phyloP scores from a whole-genome alignment of 108 stramenopile genomes.

The Parmales sp. region DNA sequence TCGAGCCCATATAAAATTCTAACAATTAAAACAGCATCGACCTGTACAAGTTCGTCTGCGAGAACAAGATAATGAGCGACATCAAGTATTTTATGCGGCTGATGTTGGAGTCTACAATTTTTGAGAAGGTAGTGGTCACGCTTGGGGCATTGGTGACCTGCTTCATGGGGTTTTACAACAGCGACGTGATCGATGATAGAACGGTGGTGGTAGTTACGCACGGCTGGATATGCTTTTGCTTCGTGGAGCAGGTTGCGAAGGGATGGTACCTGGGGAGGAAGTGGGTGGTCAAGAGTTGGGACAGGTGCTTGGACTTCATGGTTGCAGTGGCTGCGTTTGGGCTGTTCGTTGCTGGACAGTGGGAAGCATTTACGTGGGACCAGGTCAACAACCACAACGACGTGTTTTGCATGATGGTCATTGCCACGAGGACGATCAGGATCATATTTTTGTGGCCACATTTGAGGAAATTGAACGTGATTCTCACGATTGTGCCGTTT shows the following conservation, averaged over 20 bases:
- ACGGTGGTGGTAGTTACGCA: background rate
- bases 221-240: background rate
- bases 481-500: background rate
- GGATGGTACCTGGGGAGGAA: background rate
- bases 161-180: background rate
- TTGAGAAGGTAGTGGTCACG: background rate
- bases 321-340: background rate
- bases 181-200: background rate
- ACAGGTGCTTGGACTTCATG: background rate
- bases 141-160: background rate
- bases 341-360: background rate
- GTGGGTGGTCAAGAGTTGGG: background rate
- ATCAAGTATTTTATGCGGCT: background rate
- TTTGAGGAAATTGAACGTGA: background rate
- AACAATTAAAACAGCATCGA: background rate
- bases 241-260: background rate
- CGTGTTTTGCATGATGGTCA: background rate
- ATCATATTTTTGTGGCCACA: background rate
- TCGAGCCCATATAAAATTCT: background rate
- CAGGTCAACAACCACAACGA: background rate
- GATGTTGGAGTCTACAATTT: background rate
- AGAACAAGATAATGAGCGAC: background rate
- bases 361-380: background rate
- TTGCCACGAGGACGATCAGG: background rate
- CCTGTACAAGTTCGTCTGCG: background rate